Percentiles rank a stretch among this genome's conserved stretches.
Conservation (phyloP, 257 asterid genomes). For the Nicotiana attenuata region DNA sequence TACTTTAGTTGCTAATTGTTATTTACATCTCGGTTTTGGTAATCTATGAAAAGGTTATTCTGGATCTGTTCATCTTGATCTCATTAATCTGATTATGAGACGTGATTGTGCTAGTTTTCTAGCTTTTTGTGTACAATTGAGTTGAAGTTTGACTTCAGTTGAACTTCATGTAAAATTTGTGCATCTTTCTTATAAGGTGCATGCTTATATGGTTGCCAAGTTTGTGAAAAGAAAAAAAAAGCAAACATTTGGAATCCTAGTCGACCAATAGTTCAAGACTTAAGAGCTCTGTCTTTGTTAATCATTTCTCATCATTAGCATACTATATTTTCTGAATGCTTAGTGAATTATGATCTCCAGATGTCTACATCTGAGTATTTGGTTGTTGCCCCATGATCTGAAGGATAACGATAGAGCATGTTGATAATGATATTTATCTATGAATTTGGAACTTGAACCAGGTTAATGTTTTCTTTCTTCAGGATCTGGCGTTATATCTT, state of each 20-base stretch:
- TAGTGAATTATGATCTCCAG: neutral
- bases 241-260: neutral
- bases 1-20: neutral
- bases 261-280: neutral
- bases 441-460: neutral
- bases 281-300: neutral
- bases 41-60: neutral
- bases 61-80: slow-evolving; percentile 3
- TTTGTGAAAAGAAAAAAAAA: neutral
- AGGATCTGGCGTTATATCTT: slow-evolving; percentile 26
- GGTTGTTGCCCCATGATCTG: neutral
- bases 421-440: neutral
- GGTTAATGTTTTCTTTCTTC: slow-evolving; percentile 10
- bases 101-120: neutral
- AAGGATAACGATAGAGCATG: neutral
- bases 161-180: neutral
- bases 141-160: neutral
- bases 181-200: neutral
- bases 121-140: neutral
- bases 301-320: slow-evolving; percentile 4
- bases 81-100: neutral
- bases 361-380: neutral
- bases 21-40: neutral
- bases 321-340: neutral
- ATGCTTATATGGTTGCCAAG: neutral